Evolutionary conservation across 345 rosid species (phyloP).

Genomic region (Corymbia maculata): DNA sequence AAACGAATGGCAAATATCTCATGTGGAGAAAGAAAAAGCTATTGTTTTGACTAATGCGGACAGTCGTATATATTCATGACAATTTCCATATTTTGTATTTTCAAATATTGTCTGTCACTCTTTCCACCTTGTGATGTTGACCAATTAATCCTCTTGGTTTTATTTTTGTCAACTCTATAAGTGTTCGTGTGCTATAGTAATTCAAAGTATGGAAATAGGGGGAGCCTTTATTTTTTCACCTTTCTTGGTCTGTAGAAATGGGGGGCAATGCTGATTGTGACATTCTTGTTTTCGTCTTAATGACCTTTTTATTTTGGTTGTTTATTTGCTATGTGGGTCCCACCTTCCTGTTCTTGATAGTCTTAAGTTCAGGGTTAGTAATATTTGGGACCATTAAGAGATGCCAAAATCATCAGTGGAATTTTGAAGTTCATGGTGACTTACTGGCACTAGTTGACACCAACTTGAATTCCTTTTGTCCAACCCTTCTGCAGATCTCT

Average conservation of each 20-base stretch:
- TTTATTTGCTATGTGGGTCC: neutral
- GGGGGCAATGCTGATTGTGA: neutral
- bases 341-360: neutral
- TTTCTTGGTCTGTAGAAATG: neutral
- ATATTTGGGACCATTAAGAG: neutral
- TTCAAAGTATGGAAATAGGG: neutral
- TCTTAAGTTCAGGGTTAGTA: neutral
- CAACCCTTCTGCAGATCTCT: slow-evolving; percentile 32
- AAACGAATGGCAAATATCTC: neutral
- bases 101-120: neutral
- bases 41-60: neutral
- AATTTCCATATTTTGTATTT: neutral
- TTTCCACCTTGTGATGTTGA: neutral
- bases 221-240: neutral
- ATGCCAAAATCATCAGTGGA: neutral
- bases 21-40: neutral
- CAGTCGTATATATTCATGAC: neutral
- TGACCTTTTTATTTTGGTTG: neutral
- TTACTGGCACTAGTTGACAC: neutral
- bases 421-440: neutral
- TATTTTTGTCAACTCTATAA: neutral
- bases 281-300: neutral
- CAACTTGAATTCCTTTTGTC: neutral
- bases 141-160: neutral
- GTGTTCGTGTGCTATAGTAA: neutral